Evolutionary conservation across 148 eudicot genomes (phyloP).

Genomic region (Diospyros kaki): DNA sequence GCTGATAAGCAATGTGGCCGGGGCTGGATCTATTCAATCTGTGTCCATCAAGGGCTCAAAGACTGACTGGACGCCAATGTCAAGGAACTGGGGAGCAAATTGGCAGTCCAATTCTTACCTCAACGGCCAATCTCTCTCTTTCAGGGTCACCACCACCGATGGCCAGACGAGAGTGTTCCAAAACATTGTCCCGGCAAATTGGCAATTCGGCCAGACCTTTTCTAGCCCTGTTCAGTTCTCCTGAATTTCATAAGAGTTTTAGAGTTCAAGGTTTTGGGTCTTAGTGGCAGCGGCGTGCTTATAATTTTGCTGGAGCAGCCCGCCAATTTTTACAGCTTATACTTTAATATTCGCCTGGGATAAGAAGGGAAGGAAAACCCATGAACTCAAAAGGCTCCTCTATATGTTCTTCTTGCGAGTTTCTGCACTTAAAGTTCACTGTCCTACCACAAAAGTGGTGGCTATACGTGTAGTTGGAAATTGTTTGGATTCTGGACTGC

Average conservation of each 20-base stretch:
- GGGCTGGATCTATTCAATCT: conserved; percentile 68
- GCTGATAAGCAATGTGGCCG: conserved; percentile 61
- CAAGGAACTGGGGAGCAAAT: conserved; percentile 94
- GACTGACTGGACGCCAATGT: conserved; percentile 66
- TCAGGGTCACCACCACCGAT: conserved; percentile 59
- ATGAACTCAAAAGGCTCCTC: background rate
- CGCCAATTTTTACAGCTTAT: conserved; percentile 28
- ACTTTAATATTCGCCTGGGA: background rate
- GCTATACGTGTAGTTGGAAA: background rate
- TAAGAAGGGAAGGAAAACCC: conserved; percentile 8
- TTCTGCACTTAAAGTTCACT: background rate
- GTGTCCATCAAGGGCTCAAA: conserved; percentile 63
- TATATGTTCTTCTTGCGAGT: background rate
- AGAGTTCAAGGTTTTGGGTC: background rate
- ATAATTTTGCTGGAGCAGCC: conserved; percentile 43
- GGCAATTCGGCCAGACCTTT: conserved; percentile 77
- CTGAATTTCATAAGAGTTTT: background rate
- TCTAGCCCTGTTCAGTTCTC: conserved; percentile 47
- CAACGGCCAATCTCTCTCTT: conserved; percentile 67
- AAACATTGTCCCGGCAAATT: conserved; percentile 54
- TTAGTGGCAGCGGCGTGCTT: conserved; percentile 51
- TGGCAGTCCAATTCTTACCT: conserved; percentile 78
- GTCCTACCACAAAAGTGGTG: background rate
- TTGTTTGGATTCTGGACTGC: too few species aligned
- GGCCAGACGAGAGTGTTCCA: conserved; percentile 42